Conservation (phyloP, 495 filamentous ascomycete genomes). For the Penicillium turbatum region DNA sequence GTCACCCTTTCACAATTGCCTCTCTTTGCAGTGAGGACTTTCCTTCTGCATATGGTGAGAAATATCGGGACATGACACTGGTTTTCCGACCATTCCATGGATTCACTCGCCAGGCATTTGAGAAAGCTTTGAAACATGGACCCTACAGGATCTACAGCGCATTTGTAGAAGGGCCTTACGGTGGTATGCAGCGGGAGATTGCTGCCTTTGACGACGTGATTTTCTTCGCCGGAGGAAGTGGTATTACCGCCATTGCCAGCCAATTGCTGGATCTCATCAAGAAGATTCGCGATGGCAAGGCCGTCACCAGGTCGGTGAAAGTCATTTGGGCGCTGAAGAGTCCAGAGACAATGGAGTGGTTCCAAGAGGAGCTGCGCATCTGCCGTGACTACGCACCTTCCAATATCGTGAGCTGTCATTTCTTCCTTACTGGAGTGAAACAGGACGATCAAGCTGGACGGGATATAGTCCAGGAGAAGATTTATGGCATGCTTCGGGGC, state of each 20-base stretch:
- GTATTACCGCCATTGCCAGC: slow-evolving; percentile 88
- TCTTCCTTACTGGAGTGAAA: slow-evolving; percentile 69
- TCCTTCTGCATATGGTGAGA: slow-evolving; percentile 78
- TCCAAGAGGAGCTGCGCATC: slow-evolving; percentile 89
- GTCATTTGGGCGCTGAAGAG: slow-evolving; percentile 90
- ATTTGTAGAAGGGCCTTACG: slow-evolving; percentile 90
- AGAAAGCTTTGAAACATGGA: slow-evolving; percentile 71
- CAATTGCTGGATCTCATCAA: slow-evolving; percentile 90
- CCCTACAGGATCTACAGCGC: slow-evolving; percentile 85
- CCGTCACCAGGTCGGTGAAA: slow-evolving; percentile 82
- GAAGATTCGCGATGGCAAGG: slow-evolving; percentile 88
- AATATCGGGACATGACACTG: slow-evolving; percentile 81
- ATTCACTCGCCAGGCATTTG: slow-evolving; percentile 76
- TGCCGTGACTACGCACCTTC: slow-evolving; percentile 80
- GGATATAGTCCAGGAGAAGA: slow-evolving; percentile 69
- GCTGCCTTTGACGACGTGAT: slow-evolving; percentile 92
- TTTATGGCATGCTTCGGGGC: slow-evolving; percentile 74
- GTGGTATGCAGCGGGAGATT: slow-evolving; percentile 86
- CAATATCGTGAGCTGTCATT: slow-evolving; percentile 83
- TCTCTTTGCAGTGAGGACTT: slow-evolving; percentile 85
- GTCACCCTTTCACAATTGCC: slow-evolving; percentile 93
- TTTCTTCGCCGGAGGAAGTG: slow-evolving; percentile 88
- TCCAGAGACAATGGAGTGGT: slow-evolving; percentile 94
- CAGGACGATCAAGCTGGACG: slow-evolving; percentile 53
- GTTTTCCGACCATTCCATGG: slow-evolving; percentile 89